Evolutionary conservation across 1,284 basidiomycete genomes (phyloP), one percentile per base, ranked within the genome.

Genomic region (Fomitopsis pinicola): DNA sequence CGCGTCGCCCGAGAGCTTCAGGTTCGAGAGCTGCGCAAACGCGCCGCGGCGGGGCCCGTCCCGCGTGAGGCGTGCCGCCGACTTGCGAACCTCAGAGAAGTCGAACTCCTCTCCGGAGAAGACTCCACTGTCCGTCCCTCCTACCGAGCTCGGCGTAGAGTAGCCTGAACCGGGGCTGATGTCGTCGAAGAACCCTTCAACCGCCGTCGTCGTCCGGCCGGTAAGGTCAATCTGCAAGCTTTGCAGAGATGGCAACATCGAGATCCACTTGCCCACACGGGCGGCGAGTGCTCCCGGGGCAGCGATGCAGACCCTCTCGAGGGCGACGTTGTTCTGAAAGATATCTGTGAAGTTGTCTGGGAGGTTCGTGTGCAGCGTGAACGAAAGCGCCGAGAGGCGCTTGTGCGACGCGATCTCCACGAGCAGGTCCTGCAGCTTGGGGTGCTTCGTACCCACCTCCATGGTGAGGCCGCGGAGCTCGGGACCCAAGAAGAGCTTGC

Each of bases 141-240:
- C 81, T 19, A 82, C 77, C 17, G 87, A 87, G 65, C 79, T 83
- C 2, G 89, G 89, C 4, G 89, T 88, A 33, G 82, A 83, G 63
- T 79, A 80, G 12, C 89, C 89, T 0, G 88, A 89, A 36, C 80
- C 79, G 38, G 82, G 75, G 62, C 73, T 76, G 66, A 90, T 76
- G 58, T 89, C 85, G 69, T 87, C 85, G 70, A 92, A 91, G 74
- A 92, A 92, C 15, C 86, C 86, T 72, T 90, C 87, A 19, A 91
- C 85, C 0, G 86, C 85, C 30, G 83, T 84, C 57, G 80, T 75
- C 9, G 85, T 82, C 58, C 86, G 78, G 59, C 85, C 86, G 0
- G 88, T 85, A 36, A 92, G 78, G 70, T 92, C 89, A 53, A 92
- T 77, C 65, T 87, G 83, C 59, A 92, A 75, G 57, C 78, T 80